Conservation (phyloP, 345 rosid genomes). For the Eucalyptus marginata region DNA sequence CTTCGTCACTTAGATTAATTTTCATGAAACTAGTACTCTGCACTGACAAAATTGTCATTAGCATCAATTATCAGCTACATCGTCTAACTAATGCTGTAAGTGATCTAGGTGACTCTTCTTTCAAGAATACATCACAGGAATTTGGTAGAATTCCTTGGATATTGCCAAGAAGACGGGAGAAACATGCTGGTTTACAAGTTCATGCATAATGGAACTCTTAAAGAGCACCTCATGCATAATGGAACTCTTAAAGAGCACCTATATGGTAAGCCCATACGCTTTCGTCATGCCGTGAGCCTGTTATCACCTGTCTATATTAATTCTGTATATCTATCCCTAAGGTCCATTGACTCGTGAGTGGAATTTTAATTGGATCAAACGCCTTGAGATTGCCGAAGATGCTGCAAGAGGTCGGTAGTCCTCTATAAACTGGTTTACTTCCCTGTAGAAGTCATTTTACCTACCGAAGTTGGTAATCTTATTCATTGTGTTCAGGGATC, state of each 20-base stretch:
- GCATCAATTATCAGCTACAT: neutral
- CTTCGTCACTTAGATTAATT: neutral
- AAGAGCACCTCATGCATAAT: conserved; percentile 53
- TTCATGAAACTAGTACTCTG: neutral
- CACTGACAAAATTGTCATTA: neutral
- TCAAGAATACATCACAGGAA: conserved; percentile 98
- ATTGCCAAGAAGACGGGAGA: conserved; percentile 88
- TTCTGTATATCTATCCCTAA: neutral
- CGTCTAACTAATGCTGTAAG: neutral
- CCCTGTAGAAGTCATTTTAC: neutral
- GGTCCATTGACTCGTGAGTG: conserved; percentile 52
- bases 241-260: conserved; percentile 98
- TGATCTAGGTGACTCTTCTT: conserved; percentile 73
- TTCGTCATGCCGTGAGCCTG: neutral
- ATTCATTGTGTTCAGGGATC: conserved; percentile 40
- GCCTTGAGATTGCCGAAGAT: conserved; percentile 97
- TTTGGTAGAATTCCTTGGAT: conserved; percentile 93
- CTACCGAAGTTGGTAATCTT: neutral
- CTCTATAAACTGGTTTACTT: neutral
- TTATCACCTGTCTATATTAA: neutral
- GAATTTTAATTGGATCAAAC: conserved; percentile 77
- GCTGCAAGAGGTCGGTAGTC: conserved; percentile 72
- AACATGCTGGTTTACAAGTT: conserved; percentile 88
- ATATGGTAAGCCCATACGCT: conserved; percentile 41
- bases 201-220: conserved; percentile 94